Conservation (phyloP, 2,329 filamentous ascomycete genomes). For the Colletotrichum sp. region DNA sequence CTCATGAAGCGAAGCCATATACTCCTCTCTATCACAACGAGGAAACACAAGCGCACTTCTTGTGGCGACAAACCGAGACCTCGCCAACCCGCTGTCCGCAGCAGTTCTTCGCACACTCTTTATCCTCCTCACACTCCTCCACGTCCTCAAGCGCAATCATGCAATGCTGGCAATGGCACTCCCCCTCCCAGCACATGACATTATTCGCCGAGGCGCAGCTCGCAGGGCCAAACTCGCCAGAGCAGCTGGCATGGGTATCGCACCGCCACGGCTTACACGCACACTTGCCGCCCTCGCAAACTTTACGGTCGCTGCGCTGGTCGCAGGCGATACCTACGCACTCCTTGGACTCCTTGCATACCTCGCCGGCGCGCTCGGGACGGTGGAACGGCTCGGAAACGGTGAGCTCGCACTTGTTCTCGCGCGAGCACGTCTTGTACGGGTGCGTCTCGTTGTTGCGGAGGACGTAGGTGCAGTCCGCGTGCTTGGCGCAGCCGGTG, state of each 20-base stretch:
- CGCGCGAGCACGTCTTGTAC: background rate
- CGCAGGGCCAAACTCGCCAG: background rate
- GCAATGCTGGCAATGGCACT: background rate
- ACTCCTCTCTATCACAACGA: background rate
- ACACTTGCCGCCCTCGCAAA: background rate
- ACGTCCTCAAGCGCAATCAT: background rate
- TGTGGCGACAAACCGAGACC: background rate
- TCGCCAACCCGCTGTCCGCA: background rate
- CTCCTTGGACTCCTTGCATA: background rate
- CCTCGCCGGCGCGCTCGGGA: background rate
- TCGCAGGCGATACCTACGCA: background rate
- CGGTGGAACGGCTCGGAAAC: background rate
- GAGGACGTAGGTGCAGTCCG: background rate
- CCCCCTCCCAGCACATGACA: background rate
- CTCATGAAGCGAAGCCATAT: background rate
- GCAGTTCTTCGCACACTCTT: background rate
- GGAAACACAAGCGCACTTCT: background rate
- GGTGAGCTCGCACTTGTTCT: background rate
- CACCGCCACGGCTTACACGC: background rate
- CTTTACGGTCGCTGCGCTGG: background rate
- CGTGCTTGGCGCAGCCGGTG: background rate
- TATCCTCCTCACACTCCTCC: background rate
- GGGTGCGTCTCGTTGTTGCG: background rate
- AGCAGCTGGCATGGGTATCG: background rate
- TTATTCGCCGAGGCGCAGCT: background rate